Evolutionary conservation across 805 yeast genomes (phyloP), one percentile per base, ranked within the genome.

Genomic region (Blastobotrys parvus): DNA sequence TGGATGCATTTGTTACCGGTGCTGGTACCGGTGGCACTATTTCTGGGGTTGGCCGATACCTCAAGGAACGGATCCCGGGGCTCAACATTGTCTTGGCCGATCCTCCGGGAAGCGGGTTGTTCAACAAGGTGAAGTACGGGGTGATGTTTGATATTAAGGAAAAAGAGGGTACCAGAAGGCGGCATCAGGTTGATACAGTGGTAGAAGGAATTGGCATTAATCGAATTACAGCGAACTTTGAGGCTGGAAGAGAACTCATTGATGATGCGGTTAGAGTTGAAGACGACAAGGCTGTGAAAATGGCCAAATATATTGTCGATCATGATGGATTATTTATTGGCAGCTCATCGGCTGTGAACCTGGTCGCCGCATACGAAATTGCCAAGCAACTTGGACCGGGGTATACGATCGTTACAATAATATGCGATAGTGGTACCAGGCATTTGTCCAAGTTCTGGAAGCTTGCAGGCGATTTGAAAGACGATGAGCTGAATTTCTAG

Each of bases 1-100:
- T 90, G 6, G 94, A 87, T 58, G 79, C 71, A 39, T 88, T 90
- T 59, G 78, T 92, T 34, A 75, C 90, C 2, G 97, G 97, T 0
- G 84, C 95, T 27, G 98, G 98, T 8, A 90, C 98, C 0, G 98
- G 92, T 41, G 98, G 98, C 45, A 92, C 98, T 1, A 86, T 90
- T 37, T 71, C 94, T n/a, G 98, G 98, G 44, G 88, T 88, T 22
- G 75, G 94, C 2, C 71, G 71, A 47, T 92, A 71, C 62, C 69
- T 90, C 54, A 86, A 80, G 55, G 75, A 70, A 42, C 58, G 66
- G 30, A 55, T 68, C 15, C 58, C 68, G 0, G 38, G 57, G 0
- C 56, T 82, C 0, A 67, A 63, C 36, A 73, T 82, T 1, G 71
- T 85, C 2, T 65, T 92, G 23, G 95, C 97, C 0, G 98, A 90